These are phyloP conservation scores for Pelargonium myrrhifolium DNA, from an alignment of 441 rosid genomes.

Conservation along the genomic window DNA sequence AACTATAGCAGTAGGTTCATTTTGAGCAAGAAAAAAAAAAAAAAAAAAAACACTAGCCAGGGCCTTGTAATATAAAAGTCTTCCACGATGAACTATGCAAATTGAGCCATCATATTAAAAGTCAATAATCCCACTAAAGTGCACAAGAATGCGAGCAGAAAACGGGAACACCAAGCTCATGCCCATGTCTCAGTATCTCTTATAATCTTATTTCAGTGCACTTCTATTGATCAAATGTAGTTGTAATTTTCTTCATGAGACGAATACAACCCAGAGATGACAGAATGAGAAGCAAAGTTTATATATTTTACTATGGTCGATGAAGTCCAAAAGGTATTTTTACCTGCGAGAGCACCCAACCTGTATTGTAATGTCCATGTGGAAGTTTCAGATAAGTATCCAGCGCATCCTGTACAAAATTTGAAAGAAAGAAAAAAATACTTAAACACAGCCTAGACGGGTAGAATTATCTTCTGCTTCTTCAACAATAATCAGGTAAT, in stretches of 20 bases:
- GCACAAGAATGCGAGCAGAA: background rate
- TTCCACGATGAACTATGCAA: too few species aligned
- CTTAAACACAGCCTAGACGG: conserved; percentile 9
- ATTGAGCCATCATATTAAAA: background rate
- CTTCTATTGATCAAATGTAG: background rate
- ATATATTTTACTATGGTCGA: background rate
- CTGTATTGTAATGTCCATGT: conserved; percentile 45
- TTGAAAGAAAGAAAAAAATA: conserved; percentile 6
- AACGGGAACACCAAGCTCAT: background rate
- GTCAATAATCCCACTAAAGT: background rate
- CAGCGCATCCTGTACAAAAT: conserved; percentile 40
- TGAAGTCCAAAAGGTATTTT: conserved; percentile 16
- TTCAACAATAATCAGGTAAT: conserved; percentile 6
- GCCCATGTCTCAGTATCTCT: background rate
- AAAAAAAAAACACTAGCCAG: too few species aligned
- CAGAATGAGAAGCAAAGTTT: background rate
- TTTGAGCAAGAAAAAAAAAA: background rate
- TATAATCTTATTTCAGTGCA: background rate
- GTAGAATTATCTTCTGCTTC: conserved; percentile 10
- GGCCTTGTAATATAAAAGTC: too few species aligned
- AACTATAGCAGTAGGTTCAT: background rate
- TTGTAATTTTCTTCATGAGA: background rate
- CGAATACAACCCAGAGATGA: background rate
- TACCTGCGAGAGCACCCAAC: conserved; percentile 55
- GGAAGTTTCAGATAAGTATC: conserved; percentile 37